Conservation (phyloP, 305 asterid genomes). For the Euphrasia arctica region DNA sequence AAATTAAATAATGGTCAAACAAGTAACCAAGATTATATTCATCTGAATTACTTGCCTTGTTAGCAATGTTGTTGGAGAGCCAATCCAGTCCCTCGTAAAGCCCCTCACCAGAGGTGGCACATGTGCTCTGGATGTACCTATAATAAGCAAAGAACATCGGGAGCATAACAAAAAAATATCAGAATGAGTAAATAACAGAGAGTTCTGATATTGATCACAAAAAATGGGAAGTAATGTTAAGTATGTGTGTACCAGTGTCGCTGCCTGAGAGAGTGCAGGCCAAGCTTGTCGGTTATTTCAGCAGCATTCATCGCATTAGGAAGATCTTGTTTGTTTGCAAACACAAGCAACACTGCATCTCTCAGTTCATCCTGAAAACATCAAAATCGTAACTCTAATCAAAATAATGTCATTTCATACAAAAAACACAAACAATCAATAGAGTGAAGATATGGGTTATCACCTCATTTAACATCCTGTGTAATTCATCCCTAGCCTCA, state of each 20-base stretch:
- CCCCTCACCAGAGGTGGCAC: constrained; percentile 80
- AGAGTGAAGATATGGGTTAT: constrained; percentile 2
- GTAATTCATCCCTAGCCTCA: constrained; percentile 82
- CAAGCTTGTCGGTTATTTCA: constrained; percentile 83
- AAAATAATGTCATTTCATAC: not conserved
- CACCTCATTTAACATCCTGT: constrained; percentile 85
- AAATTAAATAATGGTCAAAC: constrained; percentile 13
- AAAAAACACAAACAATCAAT: constrained; percentile 1
- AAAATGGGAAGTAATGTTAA: not conserved
- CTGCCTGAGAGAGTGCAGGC: constrained; percentile 88
- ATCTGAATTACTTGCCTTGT: constrained; percentile 45
- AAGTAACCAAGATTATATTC: not conserved
- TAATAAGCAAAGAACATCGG: constrained; percentile 14
- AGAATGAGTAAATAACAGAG: not conserved
- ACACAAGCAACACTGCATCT: constrained; percentile 80
- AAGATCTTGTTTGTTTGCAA: constrained; percentile 88
- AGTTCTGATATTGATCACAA: constrained; percentile 3
- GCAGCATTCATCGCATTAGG: constrained; percentile 94
- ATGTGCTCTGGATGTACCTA: constrained; percentile 84
- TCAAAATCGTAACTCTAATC: constrained; percentile 15
- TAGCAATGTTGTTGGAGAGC: constrained; percentile 79
- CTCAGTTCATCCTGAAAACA: constrained; percentile 67
- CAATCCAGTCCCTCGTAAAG: constrained; percentile 75
- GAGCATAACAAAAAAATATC: not conserved
- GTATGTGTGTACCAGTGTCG: constrained; percentile 63